Evolutionary conservation across 106 monocot species (phyloP).

Genomic region (Gastrodia elata): DNA sequence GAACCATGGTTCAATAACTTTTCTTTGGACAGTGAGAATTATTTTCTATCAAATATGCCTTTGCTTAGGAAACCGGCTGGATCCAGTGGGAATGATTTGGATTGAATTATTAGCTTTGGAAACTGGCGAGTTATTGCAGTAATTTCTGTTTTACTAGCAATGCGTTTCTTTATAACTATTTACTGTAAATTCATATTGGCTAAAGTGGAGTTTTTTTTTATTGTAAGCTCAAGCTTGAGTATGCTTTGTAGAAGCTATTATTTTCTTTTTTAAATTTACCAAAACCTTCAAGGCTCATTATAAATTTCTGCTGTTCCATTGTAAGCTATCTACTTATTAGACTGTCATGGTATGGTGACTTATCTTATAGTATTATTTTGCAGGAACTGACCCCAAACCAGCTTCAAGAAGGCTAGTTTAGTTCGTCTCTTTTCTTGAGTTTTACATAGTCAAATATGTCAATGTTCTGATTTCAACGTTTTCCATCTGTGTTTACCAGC

Average conservation of each 20-base stretch:
- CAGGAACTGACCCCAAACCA: constrained; percentile 74
- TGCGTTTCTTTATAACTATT: not conserved
- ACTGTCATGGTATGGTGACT: not conserved
- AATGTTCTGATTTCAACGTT: not conserved
- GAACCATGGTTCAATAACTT: too few relatives aligned
- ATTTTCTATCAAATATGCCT: too few relatives aligned
- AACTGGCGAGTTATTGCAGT: too few relatives aligned
- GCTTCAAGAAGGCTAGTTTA: constrained; percentile 58
- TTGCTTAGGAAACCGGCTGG: too few relatives aligned
- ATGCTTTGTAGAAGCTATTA: not conserved
- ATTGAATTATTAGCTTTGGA: too few relatives aligned
- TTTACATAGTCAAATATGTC: not conserved
- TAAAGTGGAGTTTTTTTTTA: not conserved
- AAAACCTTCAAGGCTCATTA: not conserved
- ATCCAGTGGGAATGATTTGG: too few relatives aligned
- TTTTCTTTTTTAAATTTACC: not conserved
- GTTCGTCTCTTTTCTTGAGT: not conserved
- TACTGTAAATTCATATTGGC: not conserved
- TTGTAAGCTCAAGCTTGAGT: not conserved
- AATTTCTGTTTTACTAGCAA: too few relatives aligned
- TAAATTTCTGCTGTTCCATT: not conserved
- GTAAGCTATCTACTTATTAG: not conserved
- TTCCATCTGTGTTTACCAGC: constrained; percentile 22
- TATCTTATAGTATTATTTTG: constrained; percentile 16
- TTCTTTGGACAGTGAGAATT: too few relatives aligned